Conservation (phyloP, 2,329 filamentous ascomycete species). For the Fusarium cyanostomum region DNA sequence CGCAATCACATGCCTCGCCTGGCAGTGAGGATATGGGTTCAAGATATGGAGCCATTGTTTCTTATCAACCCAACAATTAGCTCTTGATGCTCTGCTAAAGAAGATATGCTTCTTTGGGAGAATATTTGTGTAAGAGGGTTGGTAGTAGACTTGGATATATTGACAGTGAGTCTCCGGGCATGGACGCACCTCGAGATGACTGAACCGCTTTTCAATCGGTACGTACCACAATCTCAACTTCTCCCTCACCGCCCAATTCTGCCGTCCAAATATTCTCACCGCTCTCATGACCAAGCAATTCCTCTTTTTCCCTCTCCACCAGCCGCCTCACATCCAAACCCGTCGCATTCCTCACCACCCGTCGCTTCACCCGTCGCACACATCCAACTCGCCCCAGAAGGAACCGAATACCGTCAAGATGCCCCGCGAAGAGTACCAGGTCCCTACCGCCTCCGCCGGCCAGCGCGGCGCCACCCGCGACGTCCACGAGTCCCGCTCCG, state of each 20-base stretch:
- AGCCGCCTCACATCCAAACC: slow-evolving; percentile 5
- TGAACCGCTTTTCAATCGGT: too few species aligned
- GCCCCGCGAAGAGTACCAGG: slow-evolving; percentile 82
- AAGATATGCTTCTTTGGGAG: too few species aligned
- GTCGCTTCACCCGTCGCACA: background rate
- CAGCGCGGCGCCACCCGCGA: slow-evolving; percentile 54
- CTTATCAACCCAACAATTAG: too few species aligned
- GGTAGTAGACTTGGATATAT: too few species aligned
- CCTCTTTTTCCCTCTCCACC: slow-evolving; percentile 27
- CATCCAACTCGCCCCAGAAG: background rate
- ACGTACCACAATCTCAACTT: slow-evolving; percentile 7
- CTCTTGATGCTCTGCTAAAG: too few species aligned
- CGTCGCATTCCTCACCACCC: background rate
- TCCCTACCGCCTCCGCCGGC: slow-evolving; percentile 66
- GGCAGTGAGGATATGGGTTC: too few species aligned
- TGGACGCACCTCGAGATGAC: too few species aligned
- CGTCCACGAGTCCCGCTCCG: slow-evolving; percentile 50
- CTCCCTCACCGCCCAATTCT: slow-evolving; percentile 40
- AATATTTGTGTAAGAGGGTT: too few species aligned
- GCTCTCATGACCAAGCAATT: slow-evolving; percentile 38
- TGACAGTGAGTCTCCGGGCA: too few species aligned
- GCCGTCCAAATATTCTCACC: slow-evolving; percentile 41
- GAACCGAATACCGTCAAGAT: slow-evolving; percentile 47
- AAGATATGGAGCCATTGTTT: too few species aligned
- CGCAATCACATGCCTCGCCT: background rate